phyloP scores from a whole-genome alignment of 164 flowering plant genomes.

The Litsea cubeba region DNA sequence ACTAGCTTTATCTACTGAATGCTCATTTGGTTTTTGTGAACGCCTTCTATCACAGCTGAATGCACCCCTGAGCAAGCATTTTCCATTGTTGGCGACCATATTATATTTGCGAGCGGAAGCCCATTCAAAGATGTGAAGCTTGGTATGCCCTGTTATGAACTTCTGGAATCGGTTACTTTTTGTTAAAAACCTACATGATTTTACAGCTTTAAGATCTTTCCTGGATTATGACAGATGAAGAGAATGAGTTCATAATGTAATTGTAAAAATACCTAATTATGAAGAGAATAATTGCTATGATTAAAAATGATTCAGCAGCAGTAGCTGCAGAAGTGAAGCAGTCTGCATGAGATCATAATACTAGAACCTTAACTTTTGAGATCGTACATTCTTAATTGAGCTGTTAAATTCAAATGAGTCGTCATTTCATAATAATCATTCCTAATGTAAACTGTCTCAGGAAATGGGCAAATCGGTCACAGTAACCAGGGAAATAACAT shows the following conservation, averaged over 20 bases:
- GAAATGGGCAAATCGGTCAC: slow-evolving; percentile 82
- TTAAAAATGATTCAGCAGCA: not conserved
- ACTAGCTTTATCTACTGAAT: not conserved
- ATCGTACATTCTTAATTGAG: not conserved
- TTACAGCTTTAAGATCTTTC: too few relatives aligned
- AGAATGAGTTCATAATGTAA: too few relatives aligned
- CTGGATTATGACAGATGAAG: too few relatives aligned
- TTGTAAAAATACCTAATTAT: too few relatives aligned
- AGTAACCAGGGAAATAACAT: slow-evolving; percentile 98
- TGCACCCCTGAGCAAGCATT: slow-evolving; percentile 98
- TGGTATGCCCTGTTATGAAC: slow-evolving; percentile 39
- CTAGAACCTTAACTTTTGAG: not conserved
- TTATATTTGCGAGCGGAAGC: slow-evolving; percentile 95
- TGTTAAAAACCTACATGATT: too few relatives aligned
- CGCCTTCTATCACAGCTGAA: slow-evolving; percentile 50
- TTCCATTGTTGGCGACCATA: slow-evolving; percentile 76
- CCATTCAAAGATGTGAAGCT: slow-evolving; percentile 84
- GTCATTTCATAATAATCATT: not conserved
- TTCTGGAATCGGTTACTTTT: too few relatives aligned
- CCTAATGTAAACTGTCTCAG: slow-evolving; percentile 31
- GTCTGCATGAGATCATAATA: not conserved
- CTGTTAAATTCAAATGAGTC: not conserved
- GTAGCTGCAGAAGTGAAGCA: not conserved
- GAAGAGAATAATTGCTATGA: too few relatives aligned
- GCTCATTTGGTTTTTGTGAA: slow-evolving; percentile 4